phyloP scores from a whole-genome alignment of 495 filamentous ascomycete species.

The Aspergillus olivimuriae region DNA sequence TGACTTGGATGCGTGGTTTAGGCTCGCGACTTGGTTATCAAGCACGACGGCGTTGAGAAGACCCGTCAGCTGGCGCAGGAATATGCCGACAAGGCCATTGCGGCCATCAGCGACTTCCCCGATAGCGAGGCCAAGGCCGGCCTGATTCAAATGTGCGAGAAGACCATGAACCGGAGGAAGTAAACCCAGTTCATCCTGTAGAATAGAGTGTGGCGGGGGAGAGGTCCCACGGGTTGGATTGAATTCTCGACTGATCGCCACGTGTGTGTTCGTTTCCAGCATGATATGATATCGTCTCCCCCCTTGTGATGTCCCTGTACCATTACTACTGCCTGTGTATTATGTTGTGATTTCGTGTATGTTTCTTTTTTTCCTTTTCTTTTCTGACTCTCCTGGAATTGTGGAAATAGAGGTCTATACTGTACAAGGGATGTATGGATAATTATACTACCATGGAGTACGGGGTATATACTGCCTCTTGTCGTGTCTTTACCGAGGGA shows the following conservation, averaged over 20 bases:
- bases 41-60: constrained; percentile 82
- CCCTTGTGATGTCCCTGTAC: neutral
- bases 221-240: no score
- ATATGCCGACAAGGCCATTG: constrained; percentile 82
- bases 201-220: no score
- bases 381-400: neutral
- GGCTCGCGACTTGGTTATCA: constrained; percentile 78
- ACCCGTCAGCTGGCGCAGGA: constrained; percentile 84
- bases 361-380: neutral
- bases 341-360: neutral
- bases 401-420: neutral
- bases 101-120: constrained; percentile 74
- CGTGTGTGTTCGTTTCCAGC: no score
- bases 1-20: constrained; percentile 25
- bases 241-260: no score
- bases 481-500: no score
- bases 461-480: no score
- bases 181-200: constrained; percentile 28
- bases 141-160: constrained; percentile 86
- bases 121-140: constrained; percentile 88
- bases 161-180: constrained; percentile 84
- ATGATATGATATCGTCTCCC: constrained; percentile 1
- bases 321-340: neutral
- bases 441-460: no score
- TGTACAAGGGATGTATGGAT: neutral